Conservation (phyloP, 768 basidiomycete species). For the Sarcomyxa edulis region DNA sequence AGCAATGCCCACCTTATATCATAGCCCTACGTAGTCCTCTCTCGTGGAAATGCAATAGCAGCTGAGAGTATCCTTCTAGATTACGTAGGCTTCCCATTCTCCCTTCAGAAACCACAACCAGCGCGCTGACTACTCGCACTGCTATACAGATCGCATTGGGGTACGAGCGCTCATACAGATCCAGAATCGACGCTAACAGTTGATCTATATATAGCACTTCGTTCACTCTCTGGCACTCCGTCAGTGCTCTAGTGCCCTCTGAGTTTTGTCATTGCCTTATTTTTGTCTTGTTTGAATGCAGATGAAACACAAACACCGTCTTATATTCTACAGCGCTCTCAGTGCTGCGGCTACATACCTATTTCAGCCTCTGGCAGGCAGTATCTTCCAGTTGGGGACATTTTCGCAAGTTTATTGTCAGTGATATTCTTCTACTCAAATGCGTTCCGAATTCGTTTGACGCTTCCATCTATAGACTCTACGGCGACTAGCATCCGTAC, state of each 20-base stretch:
- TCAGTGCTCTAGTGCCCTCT: no score
- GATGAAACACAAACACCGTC: constrained; percentile 48
- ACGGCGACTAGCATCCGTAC: constrained; percentile 34
- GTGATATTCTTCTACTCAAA: constrained; percentile 2
- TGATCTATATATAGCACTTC: constrained; percentile 30
- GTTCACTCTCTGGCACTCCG: constrained; percentile 35
- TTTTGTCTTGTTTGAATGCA: no score
- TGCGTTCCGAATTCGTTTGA: no score
- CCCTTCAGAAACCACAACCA: no score
- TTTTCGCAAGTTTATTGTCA: constrained; percentile 18
- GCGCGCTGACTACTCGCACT: background rate
- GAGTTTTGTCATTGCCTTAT: no score
- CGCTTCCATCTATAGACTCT: constrained; percentile 28
- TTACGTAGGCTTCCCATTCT: constrained; percentile 39
- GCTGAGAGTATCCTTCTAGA: constrained; percentile 60
- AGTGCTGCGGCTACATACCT: constrained; percentile 39
- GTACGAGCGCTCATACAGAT: constrained; percentile 18
- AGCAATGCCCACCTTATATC: constrained; percentile 7
- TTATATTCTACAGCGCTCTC: constrained; percentile 48
- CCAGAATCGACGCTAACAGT: constrained; percentile 5
- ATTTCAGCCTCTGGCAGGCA: constrained; percentile 54
- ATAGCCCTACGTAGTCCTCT: constrained; percentile 60
- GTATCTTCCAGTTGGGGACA: constrained; percentile 33
- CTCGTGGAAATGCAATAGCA: constrained; percentile 46
- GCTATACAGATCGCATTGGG: constrained; percentile 36